Base-by-base conservation (phyloP, 768 basidiomycete genomes). In the Boletus barrowsii region DNA sequence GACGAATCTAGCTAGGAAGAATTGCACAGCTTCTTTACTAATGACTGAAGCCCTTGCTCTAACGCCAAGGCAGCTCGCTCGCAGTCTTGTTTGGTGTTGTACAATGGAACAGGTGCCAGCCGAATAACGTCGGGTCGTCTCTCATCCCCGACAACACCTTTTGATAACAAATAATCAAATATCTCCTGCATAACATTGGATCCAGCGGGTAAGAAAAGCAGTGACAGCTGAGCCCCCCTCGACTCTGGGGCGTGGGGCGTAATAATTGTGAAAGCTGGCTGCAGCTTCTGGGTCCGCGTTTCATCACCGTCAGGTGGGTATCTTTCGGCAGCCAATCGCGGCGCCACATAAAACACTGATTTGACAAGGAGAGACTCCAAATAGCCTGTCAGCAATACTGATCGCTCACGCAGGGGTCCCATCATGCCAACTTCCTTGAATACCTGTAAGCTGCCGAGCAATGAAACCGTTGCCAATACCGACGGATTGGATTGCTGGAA, bases 401-500 rank as follows among this genome's bases (percentile, higher is more conserved):
- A 88, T 58, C 93, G 87, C 50, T 79, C 76, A 29, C 93, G 77
- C 26, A 98, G 67, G 8, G 80, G 72, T 1, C 58, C 66, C 76
- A 92, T 82, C 77, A 91, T 89, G 33, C 91, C 91, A 9, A 79
- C 90, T 58, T 82, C 79, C 56, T 87, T 80, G 75, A 97, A 90
- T 14, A 90, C 73, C 62, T 88, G 81, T 35, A 98, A 78, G 42
- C 92, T 85, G 3, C 95, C 92, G 14, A 93, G 78, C 17, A 98
- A 79, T 6, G 93, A 82, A 46, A 87, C 88, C 5, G 88, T 79
- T 33, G 84, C 80, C 56, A 98, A 75, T 35, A 90, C 84, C 52
- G 86, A 88, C 10, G 97, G 94, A 73, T 98, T 98, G 37, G 95
- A 98, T 70, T 96, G 89, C 68, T 97, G 95, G 74, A 90, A 98